Conservation (phyloP, 2,329 filamentous ascomycete genomes). For the Fusarium odoratissimum region DNA sequence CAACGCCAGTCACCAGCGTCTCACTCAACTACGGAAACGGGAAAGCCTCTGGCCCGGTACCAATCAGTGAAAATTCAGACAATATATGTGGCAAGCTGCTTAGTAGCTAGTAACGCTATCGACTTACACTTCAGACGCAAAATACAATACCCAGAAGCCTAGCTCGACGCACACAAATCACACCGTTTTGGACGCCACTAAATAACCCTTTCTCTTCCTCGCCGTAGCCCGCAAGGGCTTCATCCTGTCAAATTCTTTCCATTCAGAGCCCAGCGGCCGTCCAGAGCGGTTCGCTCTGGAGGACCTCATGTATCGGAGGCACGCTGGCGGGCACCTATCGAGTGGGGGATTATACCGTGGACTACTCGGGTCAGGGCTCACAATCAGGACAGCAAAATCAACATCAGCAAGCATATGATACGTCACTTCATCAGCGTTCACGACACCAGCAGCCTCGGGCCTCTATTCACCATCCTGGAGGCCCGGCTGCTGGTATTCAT, state of each 20-base stretch:
- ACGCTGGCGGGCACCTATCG: constrained; percentile 81
- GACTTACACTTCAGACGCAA: constrained; percentile 43
- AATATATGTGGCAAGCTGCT: constrained; percentile 44
- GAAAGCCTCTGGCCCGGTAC: constrained; percentile 43
- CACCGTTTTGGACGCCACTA: constrained; percentile 43
- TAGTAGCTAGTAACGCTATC: constrained; percentile 41
- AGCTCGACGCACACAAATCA: constrained; percentile 41
- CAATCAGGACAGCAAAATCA: constrained; percentile 74
- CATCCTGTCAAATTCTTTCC: constrained; percentile 66
- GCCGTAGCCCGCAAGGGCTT: constrained; percentile 66
- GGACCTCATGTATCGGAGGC: constrained; percentile 77
- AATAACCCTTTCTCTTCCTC: constrained; percentile 45
- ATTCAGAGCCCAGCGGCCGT: constrained; percentile 74
- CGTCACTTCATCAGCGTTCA: constrained; percentile 51
- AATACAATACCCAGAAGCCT: constrained; percentile 38
- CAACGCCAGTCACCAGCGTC: constrained; percentile 39
- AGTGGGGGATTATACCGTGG: constrained; percentile 79
- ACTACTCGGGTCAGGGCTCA: constrained; percentile 76
- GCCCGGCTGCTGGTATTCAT: constrained; percentile 57
- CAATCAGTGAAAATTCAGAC: constrained; percentile 39
- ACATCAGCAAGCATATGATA: constrained; percentile 72
- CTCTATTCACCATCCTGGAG: constrained; percentile 61
- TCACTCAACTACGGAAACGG: constrained; percentile 45
- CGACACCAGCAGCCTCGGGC: constrained; percentile 57
- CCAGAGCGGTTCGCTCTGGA: constrained; percentile 82